Conservation (phyloP, 306 rosid species). For the Castanea mollissima region DNA sequence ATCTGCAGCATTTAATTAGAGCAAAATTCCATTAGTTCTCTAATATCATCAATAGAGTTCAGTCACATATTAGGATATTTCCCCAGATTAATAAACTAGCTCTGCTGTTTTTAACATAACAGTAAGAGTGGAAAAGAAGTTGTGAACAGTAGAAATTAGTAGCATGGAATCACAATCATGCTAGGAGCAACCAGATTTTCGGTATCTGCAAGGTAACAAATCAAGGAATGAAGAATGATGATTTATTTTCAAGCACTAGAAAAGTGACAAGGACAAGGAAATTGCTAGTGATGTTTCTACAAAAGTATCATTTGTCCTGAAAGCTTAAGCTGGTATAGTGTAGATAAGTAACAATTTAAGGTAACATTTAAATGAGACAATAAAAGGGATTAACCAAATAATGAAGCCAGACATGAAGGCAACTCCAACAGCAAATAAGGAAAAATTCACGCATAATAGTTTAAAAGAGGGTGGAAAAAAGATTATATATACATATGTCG, state of each 20-base stretch:
- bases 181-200: neutral
- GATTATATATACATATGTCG: neutral
- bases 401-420: neutral
- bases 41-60: neutral
- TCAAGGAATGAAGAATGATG: neutral
- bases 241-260: neutral
- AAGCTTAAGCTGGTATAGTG: neutral
- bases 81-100: neutral
- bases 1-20: neutral
- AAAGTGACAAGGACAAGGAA: neutral
- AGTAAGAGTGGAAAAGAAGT: neutral
- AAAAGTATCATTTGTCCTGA: neutral
- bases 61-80: neutral
- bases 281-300: neutral
- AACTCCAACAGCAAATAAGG: neutral
- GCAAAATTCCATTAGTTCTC: neutral
- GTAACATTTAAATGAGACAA: neutral
- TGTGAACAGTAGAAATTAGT: neutral
- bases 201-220: neutral
- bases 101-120: neutral
- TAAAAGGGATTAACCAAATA: neutral
- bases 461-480: neutral
- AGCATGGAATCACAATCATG: neutral
- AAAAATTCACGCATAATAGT: neutral
- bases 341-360: neutral